These are phyloP conservation scores for Pleurotus cornucopiae DNA, from an alignment of 768 basidiomycete species.

Conservation along the genomic window DNA sequence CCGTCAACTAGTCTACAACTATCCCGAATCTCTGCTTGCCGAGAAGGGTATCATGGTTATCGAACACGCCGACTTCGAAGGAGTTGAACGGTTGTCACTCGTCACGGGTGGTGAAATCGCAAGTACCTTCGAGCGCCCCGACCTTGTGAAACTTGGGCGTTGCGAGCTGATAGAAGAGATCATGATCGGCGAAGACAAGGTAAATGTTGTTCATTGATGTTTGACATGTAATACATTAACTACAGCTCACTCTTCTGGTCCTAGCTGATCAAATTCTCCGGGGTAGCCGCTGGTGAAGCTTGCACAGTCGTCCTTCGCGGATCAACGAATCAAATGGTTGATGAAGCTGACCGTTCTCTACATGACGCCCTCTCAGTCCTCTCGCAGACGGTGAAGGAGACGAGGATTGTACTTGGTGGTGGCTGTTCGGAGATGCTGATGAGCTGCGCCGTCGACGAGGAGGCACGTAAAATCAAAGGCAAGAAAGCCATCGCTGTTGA, in stretches of 20 bases:
- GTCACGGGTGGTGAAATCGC: conserved; percentile 98
- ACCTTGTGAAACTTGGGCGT: conserved; percentile 85
- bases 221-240: background rate
- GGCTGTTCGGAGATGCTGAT: conserved; percentile 99
- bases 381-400: conserved; percentile 97
- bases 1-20: conserved; percentile 98
- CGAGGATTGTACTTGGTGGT: conserved; percentile 89
- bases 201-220: conserved; percentile 23
- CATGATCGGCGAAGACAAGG: conserved; percentile 99
- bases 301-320: conserved; percentile 98
- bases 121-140: conserved; percentile 90
- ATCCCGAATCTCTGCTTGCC: conserved; percentile 92
- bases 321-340: conserved; percentile 98
- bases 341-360: conserved; percentile 95
- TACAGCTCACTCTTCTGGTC: background rate
- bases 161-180: conserved; percentile 98
- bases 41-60: conserved; percentile 95
- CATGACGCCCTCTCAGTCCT: conserved; percentile 97
- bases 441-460: conserved; percentile 92
- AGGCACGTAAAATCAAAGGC: conserved; percentile 76
- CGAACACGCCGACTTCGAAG: conserved; percentile 99
- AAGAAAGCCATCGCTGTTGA: conserved; percentile 97
- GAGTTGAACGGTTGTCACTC: conserved; percentile 91
- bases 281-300: conserved; percentile 95
- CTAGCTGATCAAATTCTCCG: conserved; percentile 98